Evolutionary conservation across 306 rosid species (phyloP).

Genomic region (Canavalia gladiata): DNA sequence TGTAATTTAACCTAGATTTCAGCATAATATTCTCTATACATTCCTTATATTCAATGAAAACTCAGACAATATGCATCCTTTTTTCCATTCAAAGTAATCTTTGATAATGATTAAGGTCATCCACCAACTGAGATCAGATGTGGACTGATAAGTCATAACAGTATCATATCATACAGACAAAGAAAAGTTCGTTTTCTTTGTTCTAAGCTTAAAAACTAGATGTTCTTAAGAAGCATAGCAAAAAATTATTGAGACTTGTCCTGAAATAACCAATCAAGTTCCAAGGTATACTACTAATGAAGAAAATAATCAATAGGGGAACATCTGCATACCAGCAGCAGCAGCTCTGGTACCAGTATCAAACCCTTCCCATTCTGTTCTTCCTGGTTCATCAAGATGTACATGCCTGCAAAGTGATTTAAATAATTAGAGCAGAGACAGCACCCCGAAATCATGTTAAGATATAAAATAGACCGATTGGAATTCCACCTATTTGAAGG

Average conservation of each 20-base stretch:
- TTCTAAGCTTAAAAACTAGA: constrained; percentile 14
- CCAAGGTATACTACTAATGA: background rate
- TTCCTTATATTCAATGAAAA: too few relatives aligned
- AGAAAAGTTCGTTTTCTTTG: constrained; percentile 10
- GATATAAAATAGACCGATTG: constrained; percentile 15
- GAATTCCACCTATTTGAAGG: constrained; percentile 30
- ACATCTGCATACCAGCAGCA: constrained; percentile 80
- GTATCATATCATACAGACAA: background rate
- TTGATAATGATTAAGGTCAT: background rate
- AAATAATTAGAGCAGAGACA: background rate
- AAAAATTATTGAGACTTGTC: constrained; percentile 2
- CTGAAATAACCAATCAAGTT: constrained; percentile 38
- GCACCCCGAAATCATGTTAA: constrained; percentile 24
- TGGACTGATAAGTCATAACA: constrained; percentile 16
- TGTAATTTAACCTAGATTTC: too few relatives aligned
- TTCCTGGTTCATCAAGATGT: constrained; percentile 97
- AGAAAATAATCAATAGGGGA: constrained; percentile 38
- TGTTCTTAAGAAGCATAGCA: constrained; percentile 20
- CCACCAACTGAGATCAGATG: constrained; percentile 18
- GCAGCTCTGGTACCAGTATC: constrained; percentile 92
- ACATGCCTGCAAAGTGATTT: constrained; percentile 69
- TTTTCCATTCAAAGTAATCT: too few relatives aligned
- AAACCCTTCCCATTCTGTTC: constrained; percentile 97
- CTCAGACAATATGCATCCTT: too few relatives aligned
- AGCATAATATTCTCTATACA: too few relatives aligned